Evolutionary conservation across 495 filamentous ascomycete genomes (phyloP).

Genomic region (Podospora australis): DNA sequence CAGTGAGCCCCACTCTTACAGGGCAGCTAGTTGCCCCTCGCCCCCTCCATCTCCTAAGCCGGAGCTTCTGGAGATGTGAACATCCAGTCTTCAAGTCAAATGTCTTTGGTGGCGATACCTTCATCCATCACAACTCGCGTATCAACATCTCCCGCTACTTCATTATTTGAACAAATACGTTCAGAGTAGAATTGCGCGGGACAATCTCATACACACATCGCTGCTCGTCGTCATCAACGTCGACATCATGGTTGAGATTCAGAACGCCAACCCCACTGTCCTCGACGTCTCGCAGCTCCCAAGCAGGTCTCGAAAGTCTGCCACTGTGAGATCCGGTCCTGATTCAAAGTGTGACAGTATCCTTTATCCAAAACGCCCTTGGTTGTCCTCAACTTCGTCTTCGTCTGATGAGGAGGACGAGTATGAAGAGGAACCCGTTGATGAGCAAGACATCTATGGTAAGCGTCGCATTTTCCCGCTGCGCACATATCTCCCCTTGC

Average conservation of each 20-base stretch:
- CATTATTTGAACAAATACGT: too few relatives aligned
- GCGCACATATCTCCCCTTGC: neutral
- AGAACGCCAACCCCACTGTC: conserved; percentile 95
- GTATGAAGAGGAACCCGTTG: conserved; percentile 68
- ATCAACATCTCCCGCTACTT: too few relatives aligned
- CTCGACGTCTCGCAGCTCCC: conserved; percentile 85
- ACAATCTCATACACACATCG: too few relatives aligned
- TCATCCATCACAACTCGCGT: too few relatives aligned
- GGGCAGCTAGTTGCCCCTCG: neutral
- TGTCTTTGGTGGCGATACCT: too few relatives aligned
- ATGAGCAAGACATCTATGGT: conserved; percentile 97
- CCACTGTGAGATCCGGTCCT: conserved; percentile 19
- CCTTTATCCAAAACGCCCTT: conserved; percentile 26
- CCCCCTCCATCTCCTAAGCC: too few relatives aligned
- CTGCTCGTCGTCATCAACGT: too few relatives aligned
- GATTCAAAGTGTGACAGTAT: conserved; percentile 32
- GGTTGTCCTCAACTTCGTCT: conserved; percentile 26
- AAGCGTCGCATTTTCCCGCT: conserved; percentile 19
- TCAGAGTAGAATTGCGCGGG: too few relatives aligned
- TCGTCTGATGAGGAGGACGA: conserved; percentile 32
- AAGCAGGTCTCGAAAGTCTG: conserved; percentile 47
- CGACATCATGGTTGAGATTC: conserved; percentile 37
- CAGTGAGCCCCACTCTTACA: neutral
- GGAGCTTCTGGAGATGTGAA: too few relatives aligned
- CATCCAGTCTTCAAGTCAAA: too few relatives aligned